These are phyloP conservation scores for Bimuria novae-zelandiae DNA, from an alignment of 2,329 filamentous ascomycete genomes.

Conservation along the genomic window DNA sequence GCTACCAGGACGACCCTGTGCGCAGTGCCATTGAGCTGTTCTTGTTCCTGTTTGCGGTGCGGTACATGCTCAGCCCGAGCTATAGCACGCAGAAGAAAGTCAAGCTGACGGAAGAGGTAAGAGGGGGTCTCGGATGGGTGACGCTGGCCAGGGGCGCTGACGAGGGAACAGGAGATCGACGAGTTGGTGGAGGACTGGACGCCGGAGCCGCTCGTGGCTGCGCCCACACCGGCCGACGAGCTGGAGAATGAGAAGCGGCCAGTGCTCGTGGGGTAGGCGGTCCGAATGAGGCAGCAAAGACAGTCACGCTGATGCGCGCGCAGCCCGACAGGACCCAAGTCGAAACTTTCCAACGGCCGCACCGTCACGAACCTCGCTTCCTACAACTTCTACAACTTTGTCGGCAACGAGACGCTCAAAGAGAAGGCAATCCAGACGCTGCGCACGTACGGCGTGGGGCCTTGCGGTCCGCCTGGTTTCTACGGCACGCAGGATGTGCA, in stretches of 20 bases:
- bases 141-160: conserved; percentile 13
- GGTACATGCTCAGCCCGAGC: conserved; percentile 87
- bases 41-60: conserved; percentile 91
- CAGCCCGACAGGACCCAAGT: conserved; percentile 87
- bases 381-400: conserved; percentile 98
- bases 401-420: conserved; percentile 87
- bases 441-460: conserved; percentile 93
- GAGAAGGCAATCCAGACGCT: conserved; percentile 94
- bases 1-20: conserved; percentile 96
- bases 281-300: conserved; percentile 18
- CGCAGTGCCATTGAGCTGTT: conserved; percentile 92
- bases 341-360: conserved; percentile 84
- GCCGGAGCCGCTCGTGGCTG: conserved; percentile 84
- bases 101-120: conserved; percentile 78
- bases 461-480: conserved; percentile 95
- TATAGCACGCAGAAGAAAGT: conserved; percentile 92
- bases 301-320: conserved; percentile 18
- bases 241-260: conserved; percentile 82
- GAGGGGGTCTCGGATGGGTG: conserved; percentile 13
- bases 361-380: conserved; percentile 93
- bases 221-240: conserved; percentile 75
- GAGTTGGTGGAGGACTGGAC: conserved; percentile 96
- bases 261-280: conserved; percentile 78
- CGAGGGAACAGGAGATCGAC: conserved; percentile 74
- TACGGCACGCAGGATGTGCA: conserved; percentile 99